A percentile compares a stretch with the other conserved stretches of the same genome.
These are phyloP conservation scores for Neocatenulostroma microsporum DNA, from an alignment of 2,329 filamentous ascomycete species.

Conservation along the genomic window DNA sequence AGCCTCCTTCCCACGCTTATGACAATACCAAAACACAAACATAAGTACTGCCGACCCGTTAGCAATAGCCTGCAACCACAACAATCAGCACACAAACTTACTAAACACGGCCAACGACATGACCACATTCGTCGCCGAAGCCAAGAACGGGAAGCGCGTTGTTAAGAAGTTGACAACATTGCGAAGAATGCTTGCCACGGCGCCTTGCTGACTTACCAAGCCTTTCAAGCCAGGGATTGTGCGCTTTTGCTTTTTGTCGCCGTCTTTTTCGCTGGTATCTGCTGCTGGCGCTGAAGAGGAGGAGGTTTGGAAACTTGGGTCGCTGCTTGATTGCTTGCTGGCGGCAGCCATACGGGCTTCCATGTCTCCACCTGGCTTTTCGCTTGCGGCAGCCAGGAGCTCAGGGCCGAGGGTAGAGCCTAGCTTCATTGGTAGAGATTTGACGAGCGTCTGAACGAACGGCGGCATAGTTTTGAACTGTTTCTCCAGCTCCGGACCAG, in stretches of 20 bases:
- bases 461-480: slow-evolving; percentile 62
- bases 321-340: slow-evolving; percentile 17
- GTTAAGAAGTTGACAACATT: slow-evolving; percentile 88
- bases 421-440: slow-evolving; percentile 73
- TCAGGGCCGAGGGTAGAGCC: slow-evolving; percentile 71
- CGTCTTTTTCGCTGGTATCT: slow-evolving; percentile 11
- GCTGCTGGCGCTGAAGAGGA: background rate
- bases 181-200: slow-evolving; percentile 72
- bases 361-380: slow-evolving; percentile 49
- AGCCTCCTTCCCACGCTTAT: slow-evolving; percentile 85
- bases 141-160: slow-evolving; percentile 78
- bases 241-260: slow-evolving; percentile 52
- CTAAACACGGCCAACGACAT: slow-evolving; percentile 83
- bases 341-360: slow-evolving; percentile 29
- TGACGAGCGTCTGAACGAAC: slow-evolving; percentile 78
- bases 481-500: slow-evolving; percentile 56
- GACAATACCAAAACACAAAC: slow-evolving; percentile 95
- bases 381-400: slow-evolving; percentile 70
- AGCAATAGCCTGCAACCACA: slow-evolving; percentile 10
- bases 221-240: slow-evolving; percentile 67
- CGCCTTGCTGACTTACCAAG: slow-evolving; percentile 77
- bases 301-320: background rate
- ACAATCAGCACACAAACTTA: slow-evolving; percentile 41
- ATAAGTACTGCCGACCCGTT: slow-evolving; percentile 57
- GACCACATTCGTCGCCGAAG: slow-evolving; percentile 77